Evolutionary conservation across 2,329 filamentous ascomycete species (phyloP).

Genomic region (Huntiella omanensis): DNA sequence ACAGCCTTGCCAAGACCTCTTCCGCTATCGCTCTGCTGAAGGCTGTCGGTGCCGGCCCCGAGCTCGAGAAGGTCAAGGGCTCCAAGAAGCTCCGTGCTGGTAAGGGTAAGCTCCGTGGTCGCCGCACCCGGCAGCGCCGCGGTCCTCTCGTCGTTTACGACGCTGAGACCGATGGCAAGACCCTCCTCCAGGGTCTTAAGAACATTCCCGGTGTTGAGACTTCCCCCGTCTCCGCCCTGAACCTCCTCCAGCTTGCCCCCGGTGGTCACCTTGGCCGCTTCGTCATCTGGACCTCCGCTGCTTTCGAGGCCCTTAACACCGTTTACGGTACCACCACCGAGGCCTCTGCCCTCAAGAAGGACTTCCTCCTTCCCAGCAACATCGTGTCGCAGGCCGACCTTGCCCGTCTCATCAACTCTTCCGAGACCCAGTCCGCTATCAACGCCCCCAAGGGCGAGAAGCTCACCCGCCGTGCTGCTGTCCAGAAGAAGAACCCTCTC

Average conservation of each 20-base stretch:
- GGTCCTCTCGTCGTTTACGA: constrained; percentile 97
- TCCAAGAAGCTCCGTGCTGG: constrained; percentile 95
- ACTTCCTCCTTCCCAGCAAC: constrained; percentile 92
- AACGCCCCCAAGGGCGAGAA: constrained; percentile 78
- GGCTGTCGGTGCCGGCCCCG: constrained; percentile 73
- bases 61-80: constrained; percentile 87
- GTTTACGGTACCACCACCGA: constrained; percentile 90
- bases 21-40: constrained; percentile 73
- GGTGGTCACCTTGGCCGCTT: constrained; percentile 98
- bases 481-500: constrained; percentile 99
- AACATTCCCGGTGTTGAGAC: constrained; percentile 99
- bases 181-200: constrained; percentile 86
- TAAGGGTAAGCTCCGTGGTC: constrained; percentile 96
- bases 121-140: constrained; percentile 92
- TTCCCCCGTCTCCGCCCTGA: constrained; percentile 77
- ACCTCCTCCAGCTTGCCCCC: constrained; percentile 97
- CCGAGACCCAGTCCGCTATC: constrained; percentile 92
- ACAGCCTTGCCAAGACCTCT: constrained; percentile 71
- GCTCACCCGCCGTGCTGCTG: constrained; percentile 70
- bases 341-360: constrained; percentile 88
- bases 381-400: constrained; percentile 88
- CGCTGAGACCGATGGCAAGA: constrained; percentile 85
- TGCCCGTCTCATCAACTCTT: constrained; percentile 95
- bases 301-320: constrained; percentile 89
- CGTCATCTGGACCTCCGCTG: constrained; percentile 95